phyloP scores from a whole-genome alignment of 2,329 filamentous ascomycete genomes.

The Shiraia bambusicola region DNA sequence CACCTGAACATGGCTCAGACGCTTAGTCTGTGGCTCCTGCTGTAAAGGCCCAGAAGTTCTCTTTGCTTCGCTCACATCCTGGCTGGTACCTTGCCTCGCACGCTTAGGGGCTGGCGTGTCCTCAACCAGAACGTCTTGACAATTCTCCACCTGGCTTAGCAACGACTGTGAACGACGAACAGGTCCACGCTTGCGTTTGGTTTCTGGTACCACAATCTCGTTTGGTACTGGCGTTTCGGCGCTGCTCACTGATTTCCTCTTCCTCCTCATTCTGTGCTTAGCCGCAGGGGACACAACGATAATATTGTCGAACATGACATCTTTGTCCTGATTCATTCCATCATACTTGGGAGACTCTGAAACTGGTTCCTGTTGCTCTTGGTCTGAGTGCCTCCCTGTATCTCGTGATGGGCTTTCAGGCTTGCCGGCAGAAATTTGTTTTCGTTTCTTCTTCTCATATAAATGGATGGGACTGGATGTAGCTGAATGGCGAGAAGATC shows the following conservation, averaged over 20 bases:
- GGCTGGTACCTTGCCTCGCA: conserved; percentile 18
- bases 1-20: conserved; percentile 31
- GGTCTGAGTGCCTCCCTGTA: conserved; percentile 10
- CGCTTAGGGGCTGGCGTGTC: conserved; percentile 37
- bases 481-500: conserved; percentile 29
- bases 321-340: conserved; percentile 18
- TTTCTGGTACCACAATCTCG: conserved; percentile 13
- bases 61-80: conserved; percentile 36
- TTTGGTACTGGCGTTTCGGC: conserved; percentile 5
- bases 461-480: conserved; percentile 21
- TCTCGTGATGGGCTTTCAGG: conserved; percentile 18
- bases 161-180: conserved; percentile 32
- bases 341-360: neutral
- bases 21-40: conserved; percentile 19
- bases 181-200: conserved; percentile 23
- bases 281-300: conserved; percentile 33
- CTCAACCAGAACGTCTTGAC: conserved; percentile 23
- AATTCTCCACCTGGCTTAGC: conserved; percentile 32
- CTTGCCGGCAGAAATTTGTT: conserved; percentile 15
- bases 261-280: conserved; percentile 10
- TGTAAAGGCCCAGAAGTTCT: conserved; percentile 9
- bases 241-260: conserved; percentile 22
- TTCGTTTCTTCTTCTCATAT: conserved; percentile 27
- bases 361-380: neutral
- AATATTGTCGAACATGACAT: conserved; percentile 45